Evolutionary conservation across 2,329 filamentous ascomycete species (phyloP).

Genomic region (Erysiphe neolycopersici): DNA sequence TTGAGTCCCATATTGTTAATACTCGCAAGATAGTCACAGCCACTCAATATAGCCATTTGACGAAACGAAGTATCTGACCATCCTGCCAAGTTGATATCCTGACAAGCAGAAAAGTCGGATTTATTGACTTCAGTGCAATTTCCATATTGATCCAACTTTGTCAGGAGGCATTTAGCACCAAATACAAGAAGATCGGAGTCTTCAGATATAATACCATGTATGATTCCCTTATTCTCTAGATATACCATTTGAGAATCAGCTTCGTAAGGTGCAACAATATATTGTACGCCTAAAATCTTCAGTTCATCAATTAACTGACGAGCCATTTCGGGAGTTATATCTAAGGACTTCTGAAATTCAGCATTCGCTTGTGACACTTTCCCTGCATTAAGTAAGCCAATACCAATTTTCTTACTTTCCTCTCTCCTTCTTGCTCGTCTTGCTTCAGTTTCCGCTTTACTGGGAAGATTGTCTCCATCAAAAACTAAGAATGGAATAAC

Average conservation of each 20-base stretch:
- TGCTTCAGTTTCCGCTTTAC: slow-evolving; percentile 68
- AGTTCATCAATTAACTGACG: slow-evolving; percentile 73
- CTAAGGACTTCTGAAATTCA: slow-evolving; percentile 83
- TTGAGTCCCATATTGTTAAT: slow-evolving; percentile 74
- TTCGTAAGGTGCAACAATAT: slow-evolving; percentile 90
- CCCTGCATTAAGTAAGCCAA: slow-evolving; percentile 59
- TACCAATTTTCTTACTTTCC: slow-evolving; percentile 46
- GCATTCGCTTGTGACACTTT: slow-evolving; percentile 54
- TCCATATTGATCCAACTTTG: slow-evolving; percentile 83
- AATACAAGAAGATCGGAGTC: slow-evolving; percentile 94
- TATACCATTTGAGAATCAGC: slow-evolving; percentile 94
- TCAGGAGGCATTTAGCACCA: slow-evolving; percentile 68
- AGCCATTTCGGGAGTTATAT: slow-evolving; percentile 92
- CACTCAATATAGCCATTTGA: slow-evolving; percentile 85
- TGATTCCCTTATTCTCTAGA: slow-evolving; percentile 59
- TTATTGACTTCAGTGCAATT: slow-evolving; percentile 82
- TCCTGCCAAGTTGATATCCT: slow-evolving; percentile 66
- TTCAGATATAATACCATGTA: slow-evolving; percentile 76
- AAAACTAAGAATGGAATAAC: slow-evolving; percentile 90
- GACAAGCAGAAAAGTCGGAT: slow-evolving; percentile 63
- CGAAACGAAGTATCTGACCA: slow-evolving; percentile 86
- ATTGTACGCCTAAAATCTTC: slow-evolving; percentile 53
- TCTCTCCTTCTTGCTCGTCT: slow-evolving; percentile 50
- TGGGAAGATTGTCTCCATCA: slow-evolving; percentile 82
- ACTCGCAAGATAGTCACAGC: slow-evolving; percentile 80